Percentiles rank a stretch among this genome's conserved stretches.
Conservation (phyloP, 345 rosid species). For the Mercurialis annua region DNA sequence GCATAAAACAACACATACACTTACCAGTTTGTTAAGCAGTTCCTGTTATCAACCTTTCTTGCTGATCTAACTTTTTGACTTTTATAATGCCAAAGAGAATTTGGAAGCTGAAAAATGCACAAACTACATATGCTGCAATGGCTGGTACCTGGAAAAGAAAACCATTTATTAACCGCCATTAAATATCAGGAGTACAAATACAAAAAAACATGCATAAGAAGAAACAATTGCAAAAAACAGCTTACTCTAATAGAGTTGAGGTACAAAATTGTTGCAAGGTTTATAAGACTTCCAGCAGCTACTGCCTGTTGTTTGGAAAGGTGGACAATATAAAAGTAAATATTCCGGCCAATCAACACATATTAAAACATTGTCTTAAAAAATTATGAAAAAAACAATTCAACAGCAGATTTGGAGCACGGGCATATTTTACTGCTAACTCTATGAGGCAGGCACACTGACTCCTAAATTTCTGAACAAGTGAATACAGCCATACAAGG, state of each 20-base stretch:
- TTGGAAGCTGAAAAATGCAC: conserved; percentile 82
- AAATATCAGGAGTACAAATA: not conserved
- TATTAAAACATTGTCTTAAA: not conserved
- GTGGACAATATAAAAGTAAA: conserved; percentile 7
- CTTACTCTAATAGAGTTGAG: conserved; percentile 85
- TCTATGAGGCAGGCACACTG: not conserved
- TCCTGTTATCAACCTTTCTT: conserved; percentile 85
- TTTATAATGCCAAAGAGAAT: conserved; percentile 73
- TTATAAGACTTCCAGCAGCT: conserved; percentile 92
- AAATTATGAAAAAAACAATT: not conserved
- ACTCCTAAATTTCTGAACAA: not conserved
- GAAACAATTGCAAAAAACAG: conserved; percentile 7
- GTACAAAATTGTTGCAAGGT: conserved; percentile 86
- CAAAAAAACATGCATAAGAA: not conserved
- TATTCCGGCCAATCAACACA: not conserved
- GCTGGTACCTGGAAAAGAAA: conserved; percentile 64
- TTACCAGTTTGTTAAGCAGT: conserved; percentile 58
- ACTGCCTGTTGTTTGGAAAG: conserved; percentile 59
- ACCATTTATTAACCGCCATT: conserved; percentile 9
- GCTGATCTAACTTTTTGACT: conserved; percentile 76
- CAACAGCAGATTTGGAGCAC: not conserved
- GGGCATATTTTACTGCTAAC: not conserved
- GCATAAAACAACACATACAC: conserved; percentile 13
- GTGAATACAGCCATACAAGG: not conserved
- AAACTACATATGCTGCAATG: conserved; percentile 48